Percentiles rank a stretch among this genome's conserved stretches.
phyloP scores from a whole-genome alignment of 768 basidiomycete species.

The Piloderma croceum region DNA sequence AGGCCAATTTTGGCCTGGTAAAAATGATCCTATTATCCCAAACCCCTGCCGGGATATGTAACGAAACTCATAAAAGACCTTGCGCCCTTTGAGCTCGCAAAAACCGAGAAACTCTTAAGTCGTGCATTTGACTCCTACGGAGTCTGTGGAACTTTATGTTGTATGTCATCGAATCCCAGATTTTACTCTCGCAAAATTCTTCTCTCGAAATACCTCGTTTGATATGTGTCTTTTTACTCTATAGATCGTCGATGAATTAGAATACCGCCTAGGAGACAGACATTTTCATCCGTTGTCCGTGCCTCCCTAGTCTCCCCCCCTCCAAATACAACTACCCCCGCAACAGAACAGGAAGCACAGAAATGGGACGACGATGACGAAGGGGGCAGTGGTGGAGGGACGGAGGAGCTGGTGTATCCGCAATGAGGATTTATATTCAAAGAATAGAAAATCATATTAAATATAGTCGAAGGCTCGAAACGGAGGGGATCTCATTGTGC shows the following conservation, averaged over 20 bases:
- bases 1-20: too few relatives aligned
- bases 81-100: constrained; percentile 68
- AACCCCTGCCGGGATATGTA: constrained; percentile 54
- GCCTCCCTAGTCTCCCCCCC: constrained; percentile 34
- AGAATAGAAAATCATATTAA: too few relatives aligned
- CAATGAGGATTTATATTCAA: constrained; percentile 54
- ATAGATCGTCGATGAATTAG: constrained; percentile 91
- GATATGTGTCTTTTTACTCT: too few relatives aligned
- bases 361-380: constrained; percentile 8
- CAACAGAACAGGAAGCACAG: too few relatives aligned
- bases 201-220: constrained; percentile 1
- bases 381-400: constrained; percentile 24
- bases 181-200: background rate
- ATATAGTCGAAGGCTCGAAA: too few relatives aligned
- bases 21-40: too few relatives aligned
- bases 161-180: too few relatives aligned
- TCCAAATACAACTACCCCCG: background rate
- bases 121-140: constrained; percentile 81
- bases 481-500: too few relatives aligned
- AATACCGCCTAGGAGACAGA: constrained; percentile 76
- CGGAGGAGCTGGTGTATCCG: constrained; percentile 31
- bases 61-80: constrained; percentile 62
- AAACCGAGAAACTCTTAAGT: constrained; percentile 89
- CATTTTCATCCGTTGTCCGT: constrained; percentile 55
- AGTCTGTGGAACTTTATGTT: constrained; percentile 82